Percentiles rank a stretch among this genome's conserved stretches.
Evolutionary conservation across 2,329 filamentous ascomycete genomes (phyloP).

Genomic region (Malbranchea zuffiana): DNA sequence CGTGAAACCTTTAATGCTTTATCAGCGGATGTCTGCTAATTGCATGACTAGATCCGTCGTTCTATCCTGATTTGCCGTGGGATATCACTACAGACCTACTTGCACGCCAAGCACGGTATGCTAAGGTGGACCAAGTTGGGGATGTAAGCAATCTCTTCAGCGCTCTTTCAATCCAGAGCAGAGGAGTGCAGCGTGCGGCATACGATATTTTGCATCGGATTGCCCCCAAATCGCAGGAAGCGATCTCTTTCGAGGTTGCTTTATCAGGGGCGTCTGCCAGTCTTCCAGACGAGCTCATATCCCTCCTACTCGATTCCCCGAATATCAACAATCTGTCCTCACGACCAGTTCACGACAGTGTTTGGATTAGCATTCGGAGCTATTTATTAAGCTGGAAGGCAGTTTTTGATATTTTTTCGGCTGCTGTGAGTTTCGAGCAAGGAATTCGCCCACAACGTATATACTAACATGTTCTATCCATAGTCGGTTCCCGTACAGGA

Average conservation of each 20-base stretch:
- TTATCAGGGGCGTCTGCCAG: conserved; percentile 46
- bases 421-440: conserved; percentile 46
- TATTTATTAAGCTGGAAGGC: conserved; percentile 86
- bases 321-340: conserved; percentile 57
- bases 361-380: conserved; percentile 59
- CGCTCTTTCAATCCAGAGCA: conserved; percentile 63
- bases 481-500: conserved; percentile 68
- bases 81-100: conserved; percentile 67
- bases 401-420: conserved; percentile 72
- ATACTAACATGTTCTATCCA: not conserved
- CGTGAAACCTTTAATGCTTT: not conserved
- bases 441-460: not conserved
- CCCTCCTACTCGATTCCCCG: conserved; percentile 67
- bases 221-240: conserved; percentile 67
- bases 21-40: conserved; percentile 4
- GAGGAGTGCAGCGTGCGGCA: conserved; percentile 64
- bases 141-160: conserved; percentile 61
- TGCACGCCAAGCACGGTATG: conserved; percentile 54
- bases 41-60: conserved; percentile 33
- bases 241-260: conserved; percentile 66
- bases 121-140: conserved; percentile 51
- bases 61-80: conserved; percentile 52
- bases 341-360: conserved; percentile 51
- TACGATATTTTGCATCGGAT: conserved; percentile 69
- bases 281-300: conserved; percentile 74